A percentile compares a stretch with the other conserved stretches of the same genome.
phyloP scores from a whole-genome alignment of 805 yeast genomes.

The Ogataea thermomethanolica region DNA sequence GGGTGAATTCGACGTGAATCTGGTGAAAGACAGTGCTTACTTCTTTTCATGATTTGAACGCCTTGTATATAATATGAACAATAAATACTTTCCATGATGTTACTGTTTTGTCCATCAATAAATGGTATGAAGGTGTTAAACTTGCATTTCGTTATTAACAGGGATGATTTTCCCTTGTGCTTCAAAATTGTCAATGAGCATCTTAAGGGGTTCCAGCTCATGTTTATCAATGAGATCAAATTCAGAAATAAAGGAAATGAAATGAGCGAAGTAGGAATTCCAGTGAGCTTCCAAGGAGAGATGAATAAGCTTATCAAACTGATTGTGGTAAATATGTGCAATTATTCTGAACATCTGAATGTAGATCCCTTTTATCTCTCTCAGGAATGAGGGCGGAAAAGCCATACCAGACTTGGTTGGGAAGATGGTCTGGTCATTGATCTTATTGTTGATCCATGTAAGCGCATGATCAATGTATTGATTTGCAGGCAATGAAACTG shows the following conservation, averaged over 20 bases:
- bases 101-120: not conserved
- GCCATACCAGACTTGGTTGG: constrained; percentile 90
- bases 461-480: constrained; percentile 91
- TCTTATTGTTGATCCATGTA: constrained; percentile 83
- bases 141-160: not conserved
- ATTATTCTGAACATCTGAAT: constrained; percentile 92
- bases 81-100: not conserved
- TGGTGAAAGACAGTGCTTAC: constrained; percentile 69
- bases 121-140: not conserved
- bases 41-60: constrained; percentile 50
- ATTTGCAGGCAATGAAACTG: constrained; percentile 83
- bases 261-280: constrained; percentile 96
- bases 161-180: constrained; percentile 72
- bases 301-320: constrained; percentile 91
- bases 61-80: constrained; percentile 8
- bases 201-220: constrained; percentile 76
- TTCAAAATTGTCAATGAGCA: constrained; percentile 76
- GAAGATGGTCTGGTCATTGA: constrained; percentile 84
- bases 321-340: constrained; percentile 93
- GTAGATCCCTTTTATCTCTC: constrained; percentile 81
- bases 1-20: constrained; percentile 80
- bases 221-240: constrained; percentile 74
- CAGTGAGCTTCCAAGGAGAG: constrained; percentile 93
- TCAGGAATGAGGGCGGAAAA: constrained; percentile 79
- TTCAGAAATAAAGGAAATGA: constrained; percentile 79